Conservation (phyloP, 768 basidiomycete genomes). For the Trametes villosa region DNA sequence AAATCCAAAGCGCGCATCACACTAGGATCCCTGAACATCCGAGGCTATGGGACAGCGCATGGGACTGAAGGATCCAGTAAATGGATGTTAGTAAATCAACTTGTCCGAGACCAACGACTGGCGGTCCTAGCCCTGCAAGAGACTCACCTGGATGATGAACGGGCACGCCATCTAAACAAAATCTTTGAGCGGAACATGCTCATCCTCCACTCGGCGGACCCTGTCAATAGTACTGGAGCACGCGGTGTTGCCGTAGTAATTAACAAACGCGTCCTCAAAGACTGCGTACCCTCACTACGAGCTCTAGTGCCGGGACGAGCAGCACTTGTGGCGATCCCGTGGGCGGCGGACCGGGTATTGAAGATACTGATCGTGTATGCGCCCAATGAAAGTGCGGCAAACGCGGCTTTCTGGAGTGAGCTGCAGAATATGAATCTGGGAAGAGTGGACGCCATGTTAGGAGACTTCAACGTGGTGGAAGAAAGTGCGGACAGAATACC, state of each 20-base stretch:
- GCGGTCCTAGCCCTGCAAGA: background rate
- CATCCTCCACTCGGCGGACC: background rate
- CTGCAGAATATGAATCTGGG: background rate
- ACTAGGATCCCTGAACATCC: background rate
- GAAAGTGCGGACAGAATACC: background rate
- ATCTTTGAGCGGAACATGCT: background rate
- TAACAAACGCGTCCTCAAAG: background rate
- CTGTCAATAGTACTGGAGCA: background rate
- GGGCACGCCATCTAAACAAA: background rate
- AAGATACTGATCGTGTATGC: background rate
- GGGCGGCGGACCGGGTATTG: background rate
- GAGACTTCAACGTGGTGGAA: slow-evolving; percentile 46
- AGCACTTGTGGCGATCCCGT: background rate
- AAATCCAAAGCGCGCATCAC: background rate
- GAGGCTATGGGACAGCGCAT: background rate
- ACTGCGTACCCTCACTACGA: background rate
- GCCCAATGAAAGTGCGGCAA: background rate
- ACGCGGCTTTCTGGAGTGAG: background rate
- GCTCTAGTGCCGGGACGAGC: background rate
- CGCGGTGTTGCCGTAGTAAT: background rate
- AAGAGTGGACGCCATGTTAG: background rate
- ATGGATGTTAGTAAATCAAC: background rate
- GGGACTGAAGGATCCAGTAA: background rate
- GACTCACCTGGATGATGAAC: background rate
- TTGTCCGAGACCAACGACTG: background rate